Conservation (phyloP, 768 basidiomycete genomes). For the Kondoa malvinella region DNA sequence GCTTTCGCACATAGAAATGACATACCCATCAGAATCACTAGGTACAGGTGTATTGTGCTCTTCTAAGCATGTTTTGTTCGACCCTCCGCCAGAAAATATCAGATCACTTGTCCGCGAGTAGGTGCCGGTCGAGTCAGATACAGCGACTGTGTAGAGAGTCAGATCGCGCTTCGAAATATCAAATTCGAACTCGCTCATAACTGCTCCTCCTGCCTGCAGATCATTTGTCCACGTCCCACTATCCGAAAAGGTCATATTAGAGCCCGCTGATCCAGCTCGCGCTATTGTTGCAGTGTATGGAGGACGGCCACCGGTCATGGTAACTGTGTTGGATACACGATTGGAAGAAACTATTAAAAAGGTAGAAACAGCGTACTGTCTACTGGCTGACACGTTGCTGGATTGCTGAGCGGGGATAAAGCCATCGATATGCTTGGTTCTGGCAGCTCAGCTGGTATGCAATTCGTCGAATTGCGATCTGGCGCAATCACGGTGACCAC, state of each 20-base stretch:
- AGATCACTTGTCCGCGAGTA: slow-evolving; percentile 6
- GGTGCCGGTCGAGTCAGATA: slow-evolving; percentile 9
- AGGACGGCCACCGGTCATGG: slow-evolving; percentile 3
- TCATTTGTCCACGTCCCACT: not conserved
- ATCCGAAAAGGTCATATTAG: slow-evolving; percentile 13
- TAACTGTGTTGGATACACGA: too few relatives aligned
- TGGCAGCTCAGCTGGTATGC: not conserved
- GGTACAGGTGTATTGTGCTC: too few relatives aligned
- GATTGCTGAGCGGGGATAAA: slow-evolving; percentile 1
- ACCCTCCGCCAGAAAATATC: slow-evolving; percentile 13
- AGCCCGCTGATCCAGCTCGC: not conserved
- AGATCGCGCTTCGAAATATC: not conserved
- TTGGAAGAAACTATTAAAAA: too few relatives aligned
- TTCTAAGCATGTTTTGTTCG: slow-evolving; percentile 13
- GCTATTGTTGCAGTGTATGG: slow-evolving; percentile 11
- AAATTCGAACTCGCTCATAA: slow-evolving; percentile 4
- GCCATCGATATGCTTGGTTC: not conserved
- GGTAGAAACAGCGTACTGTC: not conserved
- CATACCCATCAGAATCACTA: too few relatives aligned
- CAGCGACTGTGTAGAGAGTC: not conserved
- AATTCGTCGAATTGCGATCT: not conserved
- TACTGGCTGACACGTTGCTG: slow-evolving; percentile 13
- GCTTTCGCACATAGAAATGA: too few relatives aligned
- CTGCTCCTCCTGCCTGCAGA: slow-evolving; percentile 5
- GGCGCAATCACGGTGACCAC: not conserved